Conservation (phyloP, 305 asterid species). For the Solanum chacoense region DNA sequence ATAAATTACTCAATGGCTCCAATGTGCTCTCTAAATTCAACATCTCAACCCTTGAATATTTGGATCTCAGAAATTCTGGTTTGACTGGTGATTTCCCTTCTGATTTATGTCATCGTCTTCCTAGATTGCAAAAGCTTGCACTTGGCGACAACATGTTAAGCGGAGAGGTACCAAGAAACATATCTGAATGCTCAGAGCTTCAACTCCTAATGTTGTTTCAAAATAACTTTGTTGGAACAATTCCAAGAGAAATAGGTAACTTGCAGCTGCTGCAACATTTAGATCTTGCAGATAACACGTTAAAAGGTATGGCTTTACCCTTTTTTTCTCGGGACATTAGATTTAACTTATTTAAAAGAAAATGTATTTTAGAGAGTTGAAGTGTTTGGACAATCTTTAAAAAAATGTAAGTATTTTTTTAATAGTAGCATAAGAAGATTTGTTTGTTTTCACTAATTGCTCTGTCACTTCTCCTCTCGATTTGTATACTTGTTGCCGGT, state of each 20-base stretch:
- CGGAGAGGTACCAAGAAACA: conserved; percentile 6
- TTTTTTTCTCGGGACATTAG: neutral
- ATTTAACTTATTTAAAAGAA: neutral
- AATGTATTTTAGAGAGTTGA: neutral
- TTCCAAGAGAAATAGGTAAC: conserved; percentile 30
- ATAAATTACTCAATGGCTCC: neutral
- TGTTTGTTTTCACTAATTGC: neutral
- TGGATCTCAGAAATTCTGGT: neutral
- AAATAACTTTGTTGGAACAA: conserved; percentile 5
- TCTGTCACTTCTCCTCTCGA: neutral
- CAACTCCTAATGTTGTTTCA: neutral
- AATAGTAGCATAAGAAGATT: neutral
- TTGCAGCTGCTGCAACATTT: conserved; percentile 17
- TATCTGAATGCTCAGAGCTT: neutral
- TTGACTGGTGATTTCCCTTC: conserved; percentile 7
- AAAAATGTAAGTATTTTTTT: neutral
- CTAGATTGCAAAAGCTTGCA: neutral
- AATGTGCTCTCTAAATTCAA: neutral
- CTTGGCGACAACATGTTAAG: neutral
- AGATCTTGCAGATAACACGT: conserved; percentile 18
- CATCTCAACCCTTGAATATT: neutral
- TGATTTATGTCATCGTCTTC: conserved; percentile 2
- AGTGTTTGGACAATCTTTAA: neutral
- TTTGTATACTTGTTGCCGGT: neutral
- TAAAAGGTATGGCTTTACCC: conserved; percentile 9